Evolutionary conservation across 2,329 filamentous ascomycete species (phyloP).

Genomic region (Alternaria brassicicola): DNA sequence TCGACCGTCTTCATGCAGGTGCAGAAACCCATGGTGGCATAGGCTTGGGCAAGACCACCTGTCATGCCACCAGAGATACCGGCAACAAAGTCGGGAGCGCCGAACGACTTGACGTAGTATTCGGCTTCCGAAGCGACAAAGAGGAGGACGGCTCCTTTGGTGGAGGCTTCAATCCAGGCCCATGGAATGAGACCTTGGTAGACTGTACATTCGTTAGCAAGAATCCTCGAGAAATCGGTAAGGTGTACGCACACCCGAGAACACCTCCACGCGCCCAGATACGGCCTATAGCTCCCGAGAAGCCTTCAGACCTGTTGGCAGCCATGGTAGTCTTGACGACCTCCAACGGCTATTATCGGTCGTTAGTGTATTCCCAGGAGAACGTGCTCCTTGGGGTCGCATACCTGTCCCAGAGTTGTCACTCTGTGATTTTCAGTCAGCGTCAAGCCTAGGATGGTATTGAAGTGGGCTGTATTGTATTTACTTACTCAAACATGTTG

Average conservation of each 20-base stretch:
- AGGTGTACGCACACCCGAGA: slow-evolving; percentile 80
- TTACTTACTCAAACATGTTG: slow-evolving; percentile 86
- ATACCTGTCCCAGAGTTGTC: slow-evolving; percentile 70
- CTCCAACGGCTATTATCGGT: slow-evolving; percentile 79
- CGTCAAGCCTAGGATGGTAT: slow-evolving; percentile 5
- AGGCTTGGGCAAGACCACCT: slow-evolving; percentile 95
- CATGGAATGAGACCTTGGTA: slow-evolving; percentile 96
- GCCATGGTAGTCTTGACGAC: slow-evolving; percentile 99
- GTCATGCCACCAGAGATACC: slow-evolving; percentile 92
- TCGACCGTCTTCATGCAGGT: slow-evolving; percentile 99
- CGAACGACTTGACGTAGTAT: slow-evolving; percentile 83
- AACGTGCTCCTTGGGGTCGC: background rate
- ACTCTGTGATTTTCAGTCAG: slow-evolving; percentile 54
- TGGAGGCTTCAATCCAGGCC: slow-evolving; percentile 99
- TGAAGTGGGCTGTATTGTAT: slow-evolving; percentile 7
- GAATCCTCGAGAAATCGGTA: slow-evolving; percentile 46
- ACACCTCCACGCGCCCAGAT: slow-evolving; percentile 95
- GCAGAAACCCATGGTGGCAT: slow-evolving; percentile 99
- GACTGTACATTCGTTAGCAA: slow-evolving; percentile 62
- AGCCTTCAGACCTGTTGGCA: slow-evolving; percentile 89
- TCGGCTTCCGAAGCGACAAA: slow-evolving; percentile 99
- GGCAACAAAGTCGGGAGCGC: slow-evolving; percentile 83
- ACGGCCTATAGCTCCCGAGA: slow-evolving; percentile 78
- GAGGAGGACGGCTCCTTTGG: slow-evolving; percentile 97
- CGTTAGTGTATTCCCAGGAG: slow-evolving; percentile 52